Evolutionary conservation across 305 asterid genomes (phyloP).

Genomic region (Caryopteris hybrid): DNA sequence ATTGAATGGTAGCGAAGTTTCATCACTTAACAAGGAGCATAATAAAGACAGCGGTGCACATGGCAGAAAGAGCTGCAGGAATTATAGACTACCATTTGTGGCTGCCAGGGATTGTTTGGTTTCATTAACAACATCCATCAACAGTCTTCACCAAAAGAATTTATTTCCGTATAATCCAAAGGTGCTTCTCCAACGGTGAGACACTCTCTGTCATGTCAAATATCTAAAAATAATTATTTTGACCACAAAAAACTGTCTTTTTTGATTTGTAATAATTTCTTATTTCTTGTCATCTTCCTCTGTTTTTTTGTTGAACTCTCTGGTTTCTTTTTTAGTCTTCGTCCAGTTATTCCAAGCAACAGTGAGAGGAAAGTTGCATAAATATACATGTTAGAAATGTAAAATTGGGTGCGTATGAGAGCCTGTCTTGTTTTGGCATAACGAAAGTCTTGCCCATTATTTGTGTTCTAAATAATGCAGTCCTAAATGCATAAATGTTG

Average conservation of each 20-base stretch:
- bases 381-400: background rate
- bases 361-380: background rate
- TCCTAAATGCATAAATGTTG: background rate
- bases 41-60: constrained; percentile 10
- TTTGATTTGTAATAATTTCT: background rate
- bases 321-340: background rate
- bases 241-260: background rate
- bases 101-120: constrained; percentile 69
- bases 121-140: constrained; percentile 56
- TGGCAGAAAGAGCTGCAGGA: constrained; percentile 15
- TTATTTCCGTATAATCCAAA: constrained; percentile 84
- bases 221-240: too few species aligned
- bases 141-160: constrained; percentile 57
- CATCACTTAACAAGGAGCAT: constrained; percentile 16
- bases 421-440: background rate
- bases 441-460: background rate
- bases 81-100: constrained; percentile 30
- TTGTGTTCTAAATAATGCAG: background rate
- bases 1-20: constrained; percentile 13
- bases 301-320: background rate
- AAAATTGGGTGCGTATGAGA: too few species aligned
- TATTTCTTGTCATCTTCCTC: background rate
- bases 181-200: constrained; percentile 74
- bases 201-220: constrained; percentile 10
- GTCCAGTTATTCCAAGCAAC: background rate